A percentile compares a stretch with the other conserved stretches of the same genome.
Evolutionary conservation across 2,329 filamentous ascomycete species (phyloP).

Genomic region (Penicillium crustosum): DNA sequence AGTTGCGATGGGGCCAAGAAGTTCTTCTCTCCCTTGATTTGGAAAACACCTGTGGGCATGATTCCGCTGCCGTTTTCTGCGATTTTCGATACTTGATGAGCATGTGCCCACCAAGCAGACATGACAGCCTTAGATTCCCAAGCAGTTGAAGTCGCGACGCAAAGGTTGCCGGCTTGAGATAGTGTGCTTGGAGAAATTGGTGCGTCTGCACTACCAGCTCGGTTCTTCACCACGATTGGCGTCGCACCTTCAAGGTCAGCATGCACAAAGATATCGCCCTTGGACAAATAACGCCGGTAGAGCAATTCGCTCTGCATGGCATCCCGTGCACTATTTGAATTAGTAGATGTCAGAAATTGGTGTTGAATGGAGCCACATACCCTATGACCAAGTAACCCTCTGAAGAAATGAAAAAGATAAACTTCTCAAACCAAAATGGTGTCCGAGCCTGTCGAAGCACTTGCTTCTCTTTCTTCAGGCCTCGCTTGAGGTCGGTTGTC

Average conservation of each 20-base stretch:
- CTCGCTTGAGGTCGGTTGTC: slow-evolving; percentile 77
- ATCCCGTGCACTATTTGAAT: slow-evolving; percentile 65
- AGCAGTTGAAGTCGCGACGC: slow-evolving; percentile 80
- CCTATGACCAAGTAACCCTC: slow-evolving; percentile 92
- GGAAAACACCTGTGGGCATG: slow-evolving; percentile 74
- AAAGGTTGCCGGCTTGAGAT: slow-evolving; percentile 81
- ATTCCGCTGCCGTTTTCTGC: slow-evolving; percentile 74
- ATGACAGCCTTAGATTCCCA: slow-evolving; percentile 98
- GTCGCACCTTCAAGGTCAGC: slow-evolving; percentile 83
- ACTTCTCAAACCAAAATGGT: slow-evolving; percentile 96
- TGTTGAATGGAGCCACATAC: slow-evolving; percentile 27
- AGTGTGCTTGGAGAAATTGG: slow-evolving; percentile 90
- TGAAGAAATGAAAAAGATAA: slow-evolving; percentile 89
- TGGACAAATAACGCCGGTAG: slow-evolving; percentile 82
- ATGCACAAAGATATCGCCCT: slow-evolving; percentile 88
- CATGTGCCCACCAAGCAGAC: slow-evolving; percentile 93
- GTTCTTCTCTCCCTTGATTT: slow-evolving; percentile 83
- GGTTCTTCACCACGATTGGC: slow-evolving; percentile 89
- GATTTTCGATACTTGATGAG: slow-evolving; percentile 86
- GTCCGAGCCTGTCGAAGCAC: slow-evolving; percentile 78
- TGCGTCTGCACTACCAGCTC: slow-evolving; percentile 70
- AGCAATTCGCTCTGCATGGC: slow-evolving; percentile 85
- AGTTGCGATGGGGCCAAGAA: slow-evolving; percentile 84
- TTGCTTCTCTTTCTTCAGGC: slow-evolving; percentile 87
- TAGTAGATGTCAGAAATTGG: slow-evolving; percentile 6